Evolutionary conservation across 352 stramenopile species (phyloP), one percentile per base, ranked within the genome.

Genomic region (Globisporangium megalacanthum): DNA sequence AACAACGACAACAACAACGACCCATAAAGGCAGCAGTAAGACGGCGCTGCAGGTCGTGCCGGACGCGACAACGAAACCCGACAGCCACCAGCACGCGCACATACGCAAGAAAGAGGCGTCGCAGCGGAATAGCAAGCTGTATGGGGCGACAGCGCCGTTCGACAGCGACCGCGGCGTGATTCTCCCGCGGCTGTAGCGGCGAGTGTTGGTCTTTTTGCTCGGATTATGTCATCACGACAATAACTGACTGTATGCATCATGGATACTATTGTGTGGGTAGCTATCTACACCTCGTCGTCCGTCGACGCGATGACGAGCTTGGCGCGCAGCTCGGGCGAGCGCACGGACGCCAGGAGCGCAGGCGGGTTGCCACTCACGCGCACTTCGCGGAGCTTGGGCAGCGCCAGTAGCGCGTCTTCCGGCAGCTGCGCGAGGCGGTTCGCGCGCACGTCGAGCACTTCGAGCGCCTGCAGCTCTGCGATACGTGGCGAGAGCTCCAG

Each of bases 391-490:
- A 93, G 65, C 22, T 66, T 56, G 1, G 36, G 52, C 6, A 90
- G 58, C 44, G 65, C 57, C 39, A 74, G 65, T 5, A 91, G 54
- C 17, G 75, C 62, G 36, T 75, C 35, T 13, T 77, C 56, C 0
- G 79, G 75, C 35, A 94, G 56, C 5, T 36, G 58, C 22, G 52
- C 22, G 14, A 92, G 70, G 29, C 56, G 56, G 53, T 94, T 94
- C 46, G 75, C 59, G 10, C 73, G 56, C 52, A 92, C 25, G 44
- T 89, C 81, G 49, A 93, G 80, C 54, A 67, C 75, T 59, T 86
- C 49, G 10, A 94, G 71, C 48, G 73, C 54, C 58, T 58, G 63
- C 49, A 92, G 71, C 69, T 80, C 62, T 48, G 54, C 48, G 9
- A 89, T 61, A 19, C 72, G 52, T 2, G 44, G 44, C 10, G 88